A percentile compares a stretch with the other conserved stretches of the same genome.
These are phyloP conservation scores for Hirsutella rhossiliensis DNA, from an alignment of 2,329 filamentous ascomycete species.

Conservation along the genomic window DNA sequence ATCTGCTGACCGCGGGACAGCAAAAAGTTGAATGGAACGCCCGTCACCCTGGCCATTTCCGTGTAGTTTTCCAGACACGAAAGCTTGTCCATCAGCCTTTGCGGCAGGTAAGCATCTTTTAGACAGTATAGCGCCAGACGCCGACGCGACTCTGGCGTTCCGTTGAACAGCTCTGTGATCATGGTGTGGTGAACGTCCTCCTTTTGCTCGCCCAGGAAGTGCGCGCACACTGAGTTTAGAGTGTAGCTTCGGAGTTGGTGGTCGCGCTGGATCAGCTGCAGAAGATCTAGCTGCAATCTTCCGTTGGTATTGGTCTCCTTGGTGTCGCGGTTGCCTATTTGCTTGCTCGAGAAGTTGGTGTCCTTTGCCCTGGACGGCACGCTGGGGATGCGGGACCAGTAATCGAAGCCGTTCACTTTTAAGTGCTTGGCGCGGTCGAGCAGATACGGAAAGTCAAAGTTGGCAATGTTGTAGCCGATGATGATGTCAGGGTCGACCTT, in stretches of 20 bases:
- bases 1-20: conserved; percentile 89
- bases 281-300: conserved; percentile 78
- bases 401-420: conserved; percentile 69
- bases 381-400: conserved; percentile 70
- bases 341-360: conserved; percentile 89
- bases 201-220: conserved; percentile 94
- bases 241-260: conserved; percentile 95
- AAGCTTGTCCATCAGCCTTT: conserved; percentile 90
- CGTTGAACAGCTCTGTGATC: conserved; percentile 97
- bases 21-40: conserved; percentile 92
- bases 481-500: conserved; percentile 93
- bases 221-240: conserved; percentile 86
- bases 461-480: conserved; percentile 96
- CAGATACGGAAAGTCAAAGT: conserved; percentile 97
- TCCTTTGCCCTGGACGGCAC: conserved; percentile 61
- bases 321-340: conserved; percentile 93
- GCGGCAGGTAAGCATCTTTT: conserved; percentile 93
- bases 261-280: conserved; percentile 92
- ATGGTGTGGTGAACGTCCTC: conserved; percentile 98
- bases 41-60: conserved; percentile 98
- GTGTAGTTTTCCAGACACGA: conserved; percentile 99
- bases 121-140: conserved; percentile 90
- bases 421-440: conserved; percentile 78
- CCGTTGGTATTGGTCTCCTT: conserved; percentile 94
- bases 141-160: conserved; percentile 82